Base-by-base conservation (phyloP, 768 basidiomycete genomes). In the Paxillus rubicundulus region DNA sequence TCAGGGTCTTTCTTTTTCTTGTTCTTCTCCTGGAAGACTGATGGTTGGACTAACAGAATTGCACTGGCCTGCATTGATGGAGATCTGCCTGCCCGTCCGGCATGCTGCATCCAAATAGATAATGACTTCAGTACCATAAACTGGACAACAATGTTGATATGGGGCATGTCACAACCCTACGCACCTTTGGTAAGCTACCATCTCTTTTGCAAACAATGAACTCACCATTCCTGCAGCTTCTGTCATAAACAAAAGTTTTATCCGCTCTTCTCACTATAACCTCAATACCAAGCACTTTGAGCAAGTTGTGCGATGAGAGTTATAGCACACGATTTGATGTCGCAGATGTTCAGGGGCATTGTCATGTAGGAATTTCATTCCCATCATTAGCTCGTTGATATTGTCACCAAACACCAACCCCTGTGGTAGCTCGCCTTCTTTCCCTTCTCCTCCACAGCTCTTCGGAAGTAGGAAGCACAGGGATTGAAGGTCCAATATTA, bases 141-240 rank as follows among this genome's bases (percentile, higher is more conserved):
- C 49, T 75, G 73, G 27, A 73, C 55, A 2, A 72, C 62, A 5
- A 63, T 63, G 20, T 66, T 62, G 36, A 75, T 64, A 51, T 75
- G 68, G 0, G 68, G 64, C 32, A 74, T 72, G 44, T 72, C 66
- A 6, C 63, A 59, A 10, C 70, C 70, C 68, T 71, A 42, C 4
- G 37, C 7, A 50, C 10, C 24, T 5, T 39, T 7, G n/a, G 47
- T 49, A 49, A 18, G 34, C 18, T 24, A 30, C 36, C 47, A 16
- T n/a, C 6, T 28, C n/a, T 42, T 9, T 24, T 10, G 17, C 20
- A n/a, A 41, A 24, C 28, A 18, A 9, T 10, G 24, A n/a, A 28
- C 67, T 43, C n/a, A n/a, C n/a, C n/a, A n/a, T n/a, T n/a, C n/a
- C n/a, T n/a, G n/a, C n/a, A n/a, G n/a, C n/a, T n/a, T 74, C 71